phyloP scores from a whole-genome alignment of 305 asterid species.

The Fraxinus platypoda region DNA sequence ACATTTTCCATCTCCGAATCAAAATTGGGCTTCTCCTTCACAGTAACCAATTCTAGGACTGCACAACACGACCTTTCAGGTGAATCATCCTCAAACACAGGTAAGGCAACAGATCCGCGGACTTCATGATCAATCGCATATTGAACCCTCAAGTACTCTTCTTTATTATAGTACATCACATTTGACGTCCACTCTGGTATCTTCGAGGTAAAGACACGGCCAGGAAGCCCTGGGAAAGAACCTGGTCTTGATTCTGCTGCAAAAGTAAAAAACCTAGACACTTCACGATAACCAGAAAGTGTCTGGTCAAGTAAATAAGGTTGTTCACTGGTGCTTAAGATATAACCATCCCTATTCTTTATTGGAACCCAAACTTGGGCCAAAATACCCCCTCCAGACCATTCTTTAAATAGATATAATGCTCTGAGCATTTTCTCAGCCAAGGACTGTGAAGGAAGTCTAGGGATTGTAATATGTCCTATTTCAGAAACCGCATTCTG shows the following conservation, averaged over 20 bases:
- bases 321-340: conserved; percentile 64
- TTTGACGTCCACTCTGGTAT: conserved; percentile 82
- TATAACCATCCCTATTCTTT: conserved; percentile 41
- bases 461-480: background rate
- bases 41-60: conserved; percentile 69
- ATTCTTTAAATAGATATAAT: too few species aligned
- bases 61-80: conserved; percentile 54
- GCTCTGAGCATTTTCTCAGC: too few species aligned
- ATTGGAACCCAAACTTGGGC: conserved; percentile 55
- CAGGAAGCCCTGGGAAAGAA: conserved; percentile 65
- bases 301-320: conserved; percentile 60
- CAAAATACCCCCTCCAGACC: background rate
- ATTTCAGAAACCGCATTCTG: conserved; percentile 23
- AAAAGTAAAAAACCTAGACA: conserved; percentile 59
- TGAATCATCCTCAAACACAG: conserved; percentile 52
- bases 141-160: conserved; percentile 58
- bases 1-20: conserved; percentile 58
- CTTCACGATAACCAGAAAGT: conserved; percentile 68
- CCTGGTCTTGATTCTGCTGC: conserved; percentile 42
- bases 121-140: conserved; percentile 58
- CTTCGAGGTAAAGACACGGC: conserved; percentile 68
- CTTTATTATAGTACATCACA: conserved; percentile 48
- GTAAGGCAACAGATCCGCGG: conserved; percentile 72
- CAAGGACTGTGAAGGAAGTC: too few species aligned
- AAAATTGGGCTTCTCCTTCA: conserved; percentile 52